Evolutionary conservation across 352 stramenopile genomes (phyloP).

Genomic region (Nothophytophthora sp.): DNA sequence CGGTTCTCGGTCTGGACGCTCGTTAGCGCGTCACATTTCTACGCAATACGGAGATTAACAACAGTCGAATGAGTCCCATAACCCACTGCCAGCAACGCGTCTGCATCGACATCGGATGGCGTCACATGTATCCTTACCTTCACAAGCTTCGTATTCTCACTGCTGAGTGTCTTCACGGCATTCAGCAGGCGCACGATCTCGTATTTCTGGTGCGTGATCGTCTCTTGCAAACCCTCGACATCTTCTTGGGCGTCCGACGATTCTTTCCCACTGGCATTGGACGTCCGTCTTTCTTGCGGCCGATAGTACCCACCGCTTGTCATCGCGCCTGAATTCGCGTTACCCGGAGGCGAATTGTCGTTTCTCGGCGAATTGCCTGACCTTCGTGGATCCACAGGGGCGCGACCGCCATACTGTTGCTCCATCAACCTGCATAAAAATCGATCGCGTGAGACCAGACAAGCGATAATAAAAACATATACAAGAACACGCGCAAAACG

Average conservation of each 20-base stretch:
- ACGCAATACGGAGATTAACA: not conserved
- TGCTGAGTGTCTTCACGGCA: constrained; percentile 84
- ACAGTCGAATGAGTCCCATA: no score
- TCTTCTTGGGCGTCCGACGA: constrained; percentile 19
- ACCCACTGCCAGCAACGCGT: no score
- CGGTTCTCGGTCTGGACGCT: constrained; percentile 78
- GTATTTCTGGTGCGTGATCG: constrained; percentile 71
- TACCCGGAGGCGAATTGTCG: constrained; percentile 4
- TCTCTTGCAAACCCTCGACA: constrained; percentile 52
- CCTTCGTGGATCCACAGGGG: constrained; percentile 31
- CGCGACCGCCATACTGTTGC: constrained; percentile 63
- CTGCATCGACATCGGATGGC: no score
- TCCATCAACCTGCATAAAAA: constrained; percentile 66
- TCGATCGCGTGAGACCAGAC: not conserved
- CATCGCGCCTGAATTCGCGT: not conserved
- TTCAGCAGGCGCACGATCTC: constrained; percentile 84
- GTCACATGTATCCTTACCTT: constrained; percentile 49
- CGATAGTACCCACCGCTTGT: no score
- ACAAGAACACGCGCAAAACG: not conserved
- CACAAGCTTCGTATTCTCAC: constrained; percentile 81
- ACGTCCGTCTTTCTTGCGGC: constrained; percentile 11
- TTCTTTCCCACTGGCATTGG: not conserved
- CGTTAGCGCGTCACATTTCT: constrained; percentile 80
- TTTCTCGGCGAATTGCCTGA: constrained; percentile 14
- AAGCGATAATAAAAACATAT: not conserved